These are phyloP conservation scores for Chytriomyces sp. DNA, from an alignment of 192 early-diverging fungal genomes.

Conservation along the genomic window DNA sequence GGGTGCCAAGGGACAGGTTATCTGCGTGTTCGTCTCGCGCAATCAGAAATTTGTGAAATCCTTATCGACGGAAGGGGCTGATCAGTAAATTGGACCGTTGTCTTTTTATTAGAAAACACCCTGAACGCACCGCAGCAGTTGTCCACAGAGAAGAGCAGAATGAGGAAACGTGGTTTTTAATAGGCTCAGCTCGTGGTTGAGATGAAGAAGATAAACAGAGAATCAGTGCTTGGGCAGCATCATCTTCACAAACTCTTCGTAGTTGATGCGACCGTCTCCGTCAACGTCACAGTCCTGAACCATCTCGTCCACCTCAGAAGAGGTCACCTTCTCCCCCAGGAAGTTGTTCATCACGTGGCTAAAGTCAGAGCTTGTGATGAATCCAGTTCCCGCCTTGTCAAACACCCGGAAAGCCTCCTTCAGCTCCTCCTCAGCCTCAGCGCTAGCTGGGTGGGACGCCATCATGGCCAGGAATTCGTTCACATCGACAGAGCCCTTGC, in stretches of 20 bases:
- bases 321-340: constrained; percentile 76
- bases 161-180: no score
- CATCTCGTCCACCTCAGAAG: constrained; percentile 76
- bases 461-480: constrained; percentile 89
- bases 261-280: constrained; percentile 81
- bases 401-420: constrained; percentile 95
- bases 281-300: constrained; percentile 70
- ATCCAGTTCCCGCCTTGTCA: constrained; percentile 91
- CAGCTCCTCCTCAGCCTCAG: constrained; percentile 87
- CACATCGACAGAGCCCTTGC: constrained; percentile 94
- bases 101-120: no score
- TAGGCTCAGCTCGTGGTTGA: background rate
- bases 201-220: background rate
- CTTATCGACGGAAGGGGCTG: no score
- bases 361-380: constrained; percentile 87
- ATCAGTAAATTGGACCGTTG: no score
- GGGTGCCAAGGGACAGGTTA: no score
- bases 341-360: constrained; percentile 86
- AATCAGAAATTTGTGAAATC: no score
- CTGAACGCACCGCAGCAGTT: no score
- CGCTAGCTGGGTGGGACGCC: constrained; percentile 76
- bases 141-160: no score
- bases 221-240: constrained; percentile 33
- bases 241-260: constrained; percentile 86
- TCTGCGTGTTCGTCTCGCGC: no score